A percentile compares a stretch with the other conserved stretches of the same genome.
These are phyloP conservation scores for Favolaschia claudopus DNA, from an alignment of 768 basidiomycete species.

Conservation along the genomic window DNA sequence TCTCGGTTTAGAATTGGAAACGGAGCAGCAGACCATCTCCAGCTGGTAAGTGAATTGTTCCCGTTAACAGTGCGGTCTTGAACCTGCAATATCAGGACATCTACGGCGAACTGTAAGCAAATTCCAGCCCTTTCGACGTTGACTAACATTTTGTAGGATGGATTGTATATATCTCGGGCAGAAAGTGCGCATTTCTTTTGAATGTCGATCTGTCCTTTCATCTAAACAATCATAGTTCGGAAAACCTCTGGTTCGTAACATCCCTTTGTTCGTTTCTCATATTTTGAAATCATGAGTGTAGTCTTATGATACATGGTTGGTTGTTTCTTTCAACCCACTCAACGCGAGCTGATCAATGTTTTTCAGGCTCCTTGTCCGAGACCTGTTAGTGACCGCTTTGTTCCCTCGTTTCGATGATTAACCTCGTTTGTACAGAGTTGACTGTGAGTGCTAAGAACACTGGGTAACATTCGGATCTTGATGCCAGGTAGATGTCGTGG, in stretches of 20 bases:
- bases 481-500: conserved; percentile 67
- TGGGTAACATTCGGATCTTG: background rate
- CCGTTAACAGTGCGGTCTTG: background rate
- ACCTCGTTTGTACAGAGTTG: conserved; percentile 55
- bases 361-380: conserved; percentile 42
- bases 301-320: conserved; percentile 69
- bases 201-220: background rate
- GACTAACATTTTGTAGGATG: conserved; percentile 58
- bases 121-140: background rate
- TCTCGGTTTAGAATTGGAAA: conserved; percentile 76
- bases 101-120: conserved; percentile 86
- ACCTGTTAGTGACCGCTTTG: conserved; percentile 43
- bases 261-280: background rate
- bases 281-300: background rate
- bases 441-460: conserved; percentile 57
- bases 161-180: conserved; percentile 97
- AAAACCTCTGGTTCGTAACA: conserved; percentile 73
- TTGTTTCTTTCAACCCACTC: background rate
- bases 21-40: conserved; percentile 93
- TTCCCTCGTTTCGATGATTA: background rate
- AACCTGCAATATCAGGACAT: conserved; percentile 73
- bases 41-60: conserved; percentile 62
- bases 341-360: background rate
- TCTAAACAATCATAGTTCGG: conserved; percentile 63
- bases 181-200: conserved; percentile 62